A percentile compares a stretch with the other conserved stretches of the same genome.
phyloP scores from a whole-genome alignment of 2,329 filamentous ascomycete species.

The Fusarium sp. region DNA sequence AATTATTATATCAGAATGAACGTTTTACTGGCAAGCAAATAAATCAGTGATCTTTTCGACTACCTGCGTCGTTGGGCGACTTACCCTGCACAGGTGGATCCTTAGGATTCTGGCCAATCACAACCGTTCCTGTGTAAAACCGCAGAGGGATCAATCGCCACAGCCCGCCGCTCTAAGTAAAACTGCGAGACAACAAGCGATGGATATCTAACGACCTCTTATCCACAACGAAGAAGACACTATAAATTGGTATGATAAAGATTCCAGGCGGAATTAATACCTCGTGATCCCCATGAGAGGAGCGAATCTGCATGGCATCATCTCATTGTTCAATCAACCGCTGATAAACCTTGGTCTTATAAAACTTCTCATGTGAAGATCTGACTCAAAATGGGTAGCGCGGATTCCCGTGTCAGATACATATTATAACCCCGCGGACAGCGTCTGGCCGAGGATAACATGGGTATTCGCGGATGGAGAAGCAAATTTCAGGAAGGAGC shows the following conservation, averaged over 20 bases:
- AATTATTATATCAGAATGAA: rapidly evolving
- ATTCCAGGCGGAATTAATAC: rapidly evolving
- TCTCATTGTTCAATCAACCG: rapidly evolving
- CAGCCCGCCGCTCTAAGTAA: not conserved
- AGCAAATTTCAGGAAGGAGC: not conserved
- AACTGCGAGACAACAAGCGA: not conserved
- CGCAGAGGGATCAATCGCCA: not conserved
- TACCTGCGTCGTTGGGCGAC: rapidly evolving
- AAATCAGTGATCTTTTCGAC: no score
- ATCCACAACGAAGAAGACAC: rapidly evolving
- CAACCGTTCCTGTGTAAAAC: rapidly evolving
- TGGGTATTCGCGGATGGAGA: rapidly evolving
- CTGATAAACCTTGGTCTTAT: rapidly evolving
- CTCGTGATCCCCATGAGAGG: rapidly evolving
- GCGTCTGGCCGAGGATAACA: not conserved
- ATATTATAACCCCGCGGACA: not conserved
- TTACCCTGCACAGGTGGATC: rapidly evolving
- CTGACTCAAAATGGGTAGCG: rapidly evolving
- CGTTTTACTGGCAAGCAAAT: rapidly evolving
- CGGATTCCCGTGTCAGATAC: no score
- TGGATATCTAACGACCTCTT: rapidly evolving
- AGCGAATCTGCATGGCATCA: not conserved
- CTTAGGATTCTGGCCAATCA: rapidly evolving
- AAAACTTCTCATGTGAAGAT: not conserved
- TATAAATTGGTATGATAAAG: rapidly evolving